Conservation (phyloP, 257 asterid genomes). For the Agastache rugosa region DNA sequence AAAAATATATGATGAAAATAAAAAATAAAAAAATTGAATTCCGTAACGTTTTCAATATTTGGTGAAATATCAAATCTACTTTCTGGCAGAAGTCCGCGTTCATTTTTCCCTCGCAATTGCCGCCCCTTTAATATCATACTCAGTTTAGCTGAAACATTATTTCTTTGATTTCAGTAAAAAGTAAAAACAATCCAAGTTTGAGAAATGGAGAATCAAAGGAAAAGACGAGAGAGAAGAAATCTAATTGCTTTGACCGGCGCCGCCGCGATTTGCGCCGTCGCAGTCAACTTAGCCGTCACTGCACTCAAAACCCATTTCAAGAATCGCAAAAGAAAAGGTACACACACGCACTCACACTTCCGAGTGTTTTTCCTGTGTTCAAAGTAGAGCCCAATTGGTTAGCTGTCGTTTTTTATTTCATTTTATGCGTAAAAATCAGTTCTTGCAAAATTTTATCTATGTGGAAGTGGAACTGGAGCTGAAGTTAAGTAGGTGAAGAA, state of each 20-base stretch:
- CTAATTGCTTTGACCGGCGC: slow-evolving; percentile 86
- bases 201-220: slow-evolving; percentile 44
- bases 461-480: slow-evolving; percentile 8
- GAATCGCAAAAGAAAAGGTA: slow-evolving; percentile 75
- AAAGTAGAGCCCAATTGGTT: slow-evolving; percentile 20
- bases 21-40: too few relatives aligned
- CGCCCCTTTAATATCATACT: slow-evolving; percentile 34
- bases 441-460: slow-evolving; percentile 1
- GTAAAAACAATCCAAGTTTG: neutral
- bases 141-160: neutral
- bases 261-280: slow-evolving; percentile 80
- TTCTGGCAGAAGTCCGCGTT: slow-evolving; percentile 24
- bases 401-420: slow-evolving; percentile 11
- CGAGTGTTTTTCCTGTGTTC: slow-evolving; percentile 1
- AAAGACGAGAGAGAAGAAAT: slow-evolving; percentile 57
- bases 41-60: neutral
- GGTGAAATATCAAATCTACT: slow-evolving; percentile 39
- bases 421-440: slow-evolving; percentile 14
- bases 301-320: slow-evolving; percentile 59
- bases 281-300: slow-evolving; percentile 70
- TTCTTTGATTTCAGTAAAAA: neutral
- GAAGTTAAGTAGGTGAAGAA: slow-evolving; percentile 13
- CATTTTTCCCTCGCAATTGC: slow-evolving; percentile 55
- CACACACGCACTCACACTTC: neutral
- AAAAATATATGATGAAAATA: too few relatives aligned